Percentiles rank a stretch among this genome's conserved stretches.
phyloP scores from a whole-genome alignment of 2,329 filamentous ascomycete species.

The Penicillium sp. region DNA sequence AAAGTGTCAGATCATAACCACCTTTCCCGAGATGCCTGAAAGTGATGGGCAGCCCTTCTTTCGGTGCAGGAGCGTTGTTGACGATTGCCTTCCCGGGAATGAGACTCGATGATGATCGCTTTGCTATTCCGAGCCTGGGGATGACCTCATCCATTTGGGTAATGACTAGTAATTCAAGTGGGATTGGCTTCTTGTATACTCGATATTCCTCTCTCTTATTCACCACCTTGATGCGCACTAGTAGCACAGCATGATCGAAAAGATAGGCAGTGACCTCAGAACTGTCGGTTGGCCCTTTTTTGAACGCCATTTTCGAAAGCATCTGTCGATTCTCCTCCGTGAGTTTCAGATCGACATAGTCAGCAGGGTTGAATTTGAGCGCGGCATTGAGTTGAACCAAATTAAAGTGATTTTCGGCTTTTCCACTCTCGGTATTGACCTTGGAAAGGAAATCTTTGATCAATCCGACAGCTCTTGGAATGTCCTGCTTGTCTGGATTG shows the following conservation, averaged over 20 bases:
- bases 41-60: conserved; percentile 88
- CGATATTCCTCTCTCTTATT: conserved; percentile 94
- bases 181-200: conserved; percentile 92
- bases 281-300: conserved; percentile 84
- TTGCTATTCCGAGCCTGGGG: conserved; percentile 71
- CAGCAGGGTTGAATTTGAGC: conserved; percentile 82
- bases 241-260: conserved; percentile 90
- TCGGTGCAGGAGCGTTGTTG: conserved; percentile 47
- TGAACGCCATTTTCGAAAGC: conserved; percentile 89
- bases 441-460: conserved; percentile 83
- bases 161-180: conserved; percentile 86
- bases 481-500: conserved; percentile 84
- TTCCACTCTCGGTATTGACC: conserved; percentile 93
- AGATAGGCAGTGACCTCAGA: conserved; percentile 91
- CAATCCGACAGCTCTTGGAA: conserved; percentile 80
- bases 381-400: conserved; percentile 86
- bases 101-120: conserved; percentile 83
- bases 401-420: conserved; percentile 97
- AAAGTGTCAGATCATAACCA: conserved; percentile 88
- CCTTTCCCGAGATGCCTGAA: conserved; percentile 95
- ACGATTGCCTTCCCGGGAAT: conserved; percentile 59
- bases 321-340: conserved; percentile 91
- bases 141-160: conserved; percentile 97
- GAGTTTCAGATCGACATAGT: conserved; percentile 88
- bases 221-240: conserved; percentile 85